phyloP scores from a whole-genome alignment of 2,329 filamentous ascomycete genomes.

The Rhinocladiella mackenziei region DNA sequence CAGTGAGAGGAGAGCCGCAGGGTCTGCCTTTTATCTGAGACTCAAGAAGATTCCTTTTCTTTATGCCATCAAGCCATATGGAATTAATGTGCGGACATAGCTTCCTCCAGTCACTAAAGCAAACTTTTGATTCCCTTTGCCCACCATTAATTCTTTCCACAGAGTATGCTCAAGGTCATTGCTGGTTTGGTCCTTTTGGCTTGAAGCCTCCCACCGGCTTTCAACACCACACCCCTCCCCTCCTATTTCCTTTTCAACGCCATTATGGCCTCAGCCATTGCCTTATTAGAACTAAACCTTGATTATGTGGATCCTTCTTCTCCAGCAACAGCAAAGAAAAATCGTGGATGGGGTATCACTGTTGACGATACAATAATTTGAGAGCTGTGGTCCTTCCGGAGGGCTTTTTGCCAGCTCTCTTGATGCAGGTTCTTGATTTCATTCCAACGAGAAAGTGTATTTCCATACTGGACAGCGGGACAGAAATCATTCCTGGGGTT shows the following conservation, averaged over 20 bases:
- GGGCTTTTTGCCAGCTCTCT: background rate
- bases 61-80: too few relatives aligned
- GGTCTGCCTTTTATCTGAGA: too few relatives aligned
- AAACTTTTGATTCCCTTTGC: background rate
- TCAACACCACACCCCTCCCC: background rate
- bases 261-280: background rate
- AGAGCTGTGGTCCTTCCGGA: slow-evolving; percentile 1
- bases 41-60: too few relatives aligned
- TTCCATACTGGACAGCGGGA: too few relatives aligned
- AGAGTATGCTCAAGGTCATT: background rate
- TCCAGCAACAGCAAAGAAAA: background rate
- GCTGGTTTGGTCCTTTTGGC: background rate
- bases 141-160: background rate
- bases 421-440: too few relatives aligned
- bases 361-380: background rate
- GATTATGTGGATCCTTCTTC: background rate
- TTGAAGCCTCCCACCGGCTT: too few relatives aligned
- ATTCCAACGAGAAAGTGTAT: too few relatives aligned
- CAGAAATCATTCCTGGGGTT: slow-evolving; percentile 13
- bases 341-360: background rate
- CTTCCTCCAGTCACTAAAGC: background rate
- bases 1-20: too few relatives aligned
- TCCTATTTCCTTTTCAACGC: background rate
- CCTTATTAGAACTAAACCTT: background rate
- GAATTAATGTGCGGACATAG: background rate